Evolutionary conservation across 2,329 filamentous ascomycete species (phyloP).

Genomic region (Arthrobotrys entomopaga): DNA sequence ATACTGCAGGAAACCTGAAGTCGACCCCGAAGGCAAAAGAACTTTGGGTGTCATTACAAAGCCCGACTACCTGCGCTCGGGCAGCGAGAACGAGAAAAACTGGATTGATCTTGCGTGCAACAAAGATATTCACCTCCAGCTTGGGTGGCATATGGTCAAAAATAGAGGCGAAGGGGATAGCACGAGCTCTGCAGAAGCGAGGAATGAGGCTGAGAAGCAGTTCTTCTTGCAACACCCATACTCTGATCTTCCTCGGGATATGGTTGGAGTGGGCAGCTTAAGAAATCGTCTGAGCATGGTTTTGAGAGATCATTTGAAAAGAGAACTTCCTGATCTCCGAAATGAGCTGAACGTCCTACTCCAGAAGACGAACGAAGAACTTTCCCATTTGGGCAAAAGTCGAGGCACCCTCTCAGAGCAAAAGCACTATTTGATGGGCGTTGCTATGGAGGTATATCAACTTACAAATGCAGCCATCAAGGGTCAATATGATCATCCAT

Average conservation of each 20-base stretch:
- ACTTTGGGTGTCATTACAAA: conserved; percentile 71
- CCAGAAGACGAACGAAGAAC: conserved; percentile 1
- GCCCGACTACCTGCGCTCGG: conserved; percentile 64
- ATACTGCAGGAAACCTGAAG: conserved; percentile 61
- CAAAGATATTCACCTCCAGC: conserved; percentile 56
- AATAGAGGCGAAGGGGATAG: conserved; percentile 63
- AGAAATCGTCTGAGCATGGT: conserved; percentile 18
- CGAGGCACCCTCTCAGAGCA: conserved; percentile 56
- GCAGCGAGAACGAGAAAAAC: conserved; percentile 62
- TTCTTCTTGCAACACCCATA: conserved; percentile 22
- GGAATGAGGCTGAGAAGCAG: conserved; percentile 33
- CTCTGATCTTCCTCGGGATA: conserved; percentile 20
- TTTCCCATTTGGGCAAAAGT: conserved; percentile 43
- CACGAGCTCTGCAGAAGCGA: conserved; percentile 13
- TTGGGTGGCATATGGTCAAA: conserved; percentile 69
- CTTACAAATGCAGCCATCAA: conserved; percentile 58
- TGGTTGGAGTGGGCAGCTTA: conserved; percentile 23
- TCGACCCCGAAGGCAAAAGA: conserved; percentile 63
- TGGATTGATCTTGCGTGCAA: conserved; percentile 58
- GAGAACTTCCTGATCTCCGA: conserved; percentile 21
- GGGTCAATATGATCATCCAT: conserved; percentile 36
- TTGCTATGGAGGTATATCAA: conserved; percentile 61
- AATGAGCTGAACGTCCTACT: conserved; percentile 15
- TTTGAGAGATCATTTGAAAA: conserved; percentile 11
- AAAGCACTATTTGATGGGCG: conserved; percentile 58